phyloP scores from a whole-genome alignment of 768 basidiomycete species.

The Leucocoprinus leucothites region DNA sequence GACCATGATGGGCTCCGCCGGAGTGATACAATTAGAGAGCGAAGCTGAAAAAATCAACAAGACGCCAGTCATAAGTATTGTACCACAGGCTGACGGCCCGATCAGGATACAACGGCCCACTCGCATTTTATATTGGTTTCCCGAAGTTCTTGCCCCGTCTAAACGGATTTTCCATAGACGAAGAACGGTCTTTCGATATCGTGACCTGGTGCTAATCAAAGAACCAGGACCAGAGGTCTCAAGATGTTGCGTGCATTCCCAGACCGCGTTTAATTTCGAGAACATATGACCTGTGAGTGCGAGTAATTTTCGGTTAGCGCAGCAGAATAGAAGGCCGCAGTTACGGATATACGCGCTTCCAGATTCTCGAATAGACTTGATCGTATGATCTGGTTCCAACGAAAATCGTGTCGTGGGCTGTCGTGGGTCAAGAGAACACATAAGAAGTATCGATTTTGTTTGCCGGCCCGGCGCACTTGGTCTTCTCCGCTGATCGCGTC shows the following conservation, averaged over 20 bases:
- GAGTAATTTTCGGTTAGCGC: background rate
- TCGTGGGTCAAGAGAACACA: no score
- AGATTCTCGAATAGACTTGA: background rate
- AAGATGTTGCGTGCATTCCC: background rate
- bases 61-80: no score
- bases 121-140: background rate
- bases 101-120: background rate
- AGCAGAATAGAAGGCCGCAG: no score
- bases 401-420: no score
- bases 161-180: background rate
- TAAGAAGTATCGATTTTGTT: no score
- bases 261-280: background rate
- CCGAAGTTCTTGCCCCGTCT: conserved; percentile 2
- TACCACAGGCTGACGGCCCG: no score
- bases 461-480: no score
- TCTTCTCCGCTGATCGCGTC: no score
- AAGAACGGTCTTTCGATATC: background rate
- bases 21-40: no score
- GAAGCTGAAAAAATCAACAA: no score
- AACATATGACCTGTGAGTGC: background rate
- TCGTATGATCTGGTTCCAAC: no score
- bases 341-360: background rate
- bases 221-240: background rate
- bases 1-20: no score
- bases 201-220: background rate